Evolutionary conservation across 805 yeast species (phyloP).

Genomic region (Spathaspora gorwiae): DNA sequence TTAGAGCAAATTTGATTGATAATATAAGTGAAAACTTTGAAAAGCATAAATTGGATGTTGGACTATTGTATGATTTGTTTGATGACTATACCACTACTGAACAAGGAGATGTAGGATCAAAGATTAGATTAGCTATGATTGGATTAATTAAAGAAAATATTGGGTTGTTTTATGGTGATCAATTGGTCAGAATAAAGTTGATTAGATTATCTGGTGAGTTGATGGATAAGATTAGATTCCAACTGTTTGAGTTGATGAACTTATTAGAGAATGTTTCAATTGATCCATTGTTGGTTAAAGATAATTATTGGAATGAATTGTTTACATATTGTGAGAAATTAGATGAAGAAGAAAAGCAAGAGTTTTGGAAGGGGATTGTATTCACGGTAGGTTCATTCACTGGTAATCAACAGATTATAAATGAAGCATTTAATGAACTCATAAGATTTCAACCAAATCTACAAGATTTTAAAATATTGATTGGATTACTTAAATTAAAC

Average conservation of each 20-base stretch:
- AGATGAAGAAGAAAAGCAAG: not conserved
- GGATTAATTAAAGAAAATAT: conserved; percentile 29
- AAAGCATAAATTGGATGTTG: not conserved
- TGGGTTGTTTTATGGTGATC: not conserved
- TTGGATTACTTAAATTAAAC: conserved; percentile 18
- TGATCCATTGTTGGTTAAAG: not conserved
- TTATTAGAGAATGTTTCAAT: conserved; percentile 1
- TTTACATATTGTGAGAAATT: not conserved
- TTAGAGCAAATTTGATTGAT: conserved; percentile 22
- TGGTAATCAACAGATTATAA: conserved; percentile 43
- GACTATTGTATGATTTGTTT: conserved; percentile 33
- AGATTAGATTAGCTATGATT: conserved; percentile 54
- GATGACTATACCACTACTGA: conserved; percentile 76
- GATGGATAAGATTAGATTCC: conserved; percentile 48
- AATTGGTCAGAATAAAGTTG: conserved; percentile 28
- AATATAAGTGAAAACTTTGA: conserved; percentile 14
- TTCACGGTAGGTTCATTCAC: conserved; percentile 55
- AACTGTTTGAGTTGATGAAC: conserved; percentile 33
- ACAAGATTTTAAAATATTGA: conserved; percentile 3
- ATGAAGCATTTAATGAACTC: conserved; percentile 33
- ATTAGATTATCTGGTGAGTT: conserved; percentile 61
- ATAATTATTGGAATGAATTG: conserved; percentile 3
- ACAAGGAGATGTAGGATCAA: conserved; percentile 91
- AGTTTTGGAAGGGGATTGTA: conserved; percentile 54
- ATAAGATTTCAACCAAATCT: conserved; percentile 20